These are phyloP conservation scores for Phytophthora nicotianae DNA, from an alignment of 352 stramenopile species.

Conservation along the genomic window DNA sequence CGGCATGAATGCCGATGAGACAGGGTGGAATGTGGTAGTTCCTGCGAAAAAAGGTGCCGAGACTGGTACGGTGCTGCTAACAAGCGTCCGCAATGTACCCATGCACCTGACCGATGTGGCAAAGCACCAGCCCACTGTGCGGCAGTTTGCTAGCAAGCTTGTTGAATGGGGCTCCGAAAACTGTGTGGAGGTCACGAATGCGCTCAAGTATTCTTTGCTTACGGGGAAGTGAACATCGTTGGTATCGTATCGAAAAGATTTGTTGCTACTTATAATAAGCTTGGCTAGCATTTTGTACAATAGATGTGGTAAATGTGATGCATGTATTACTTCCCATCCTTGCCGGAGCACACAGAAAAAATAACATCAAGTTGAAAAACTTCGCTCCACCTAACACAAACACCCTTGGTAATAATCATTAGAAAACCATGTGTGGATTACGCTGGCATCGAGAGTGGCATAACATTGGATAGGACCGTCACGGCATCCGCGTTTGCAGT, in stretches of 20 bases:
- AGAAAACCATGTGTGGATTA: too few relatives aligned
- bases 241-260: neutral
- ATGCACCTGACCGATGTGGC: neutral
- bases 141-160: neutral
- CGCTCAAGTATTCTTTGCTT: neutral
- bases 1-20: conserved; percentile 28
- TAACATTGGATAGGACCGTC: too few relatives aligned
- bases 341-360: too few relatives aligned
- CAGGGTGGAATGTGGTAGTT: conserved; percentile 14
- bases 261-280: too few relatives aligned
- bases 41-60: neutral
- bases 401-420: too few relatives aligned
- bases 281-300: too few relatives aligned
- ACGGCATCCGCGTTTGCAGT: too few relatives aligned
- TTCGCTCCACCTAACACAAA: too few relatives aligned
- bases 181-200: neutral
- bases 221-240: neutral
- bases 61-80: conserved; percentile 13
- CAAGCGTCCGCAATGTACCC: conserved; percentile 8
- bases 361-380: too few relatives aligned
- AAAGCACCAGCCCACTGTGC: neutral
- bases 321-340: too few relatives aligned
- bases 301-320: too few relatives aligned
- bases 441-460: too few relatives aligned
- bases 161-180: neutral